Conservation (phyloP, 2,329 filamentous ascomycete genomes). For the Cladosporium sp. region DNA sequence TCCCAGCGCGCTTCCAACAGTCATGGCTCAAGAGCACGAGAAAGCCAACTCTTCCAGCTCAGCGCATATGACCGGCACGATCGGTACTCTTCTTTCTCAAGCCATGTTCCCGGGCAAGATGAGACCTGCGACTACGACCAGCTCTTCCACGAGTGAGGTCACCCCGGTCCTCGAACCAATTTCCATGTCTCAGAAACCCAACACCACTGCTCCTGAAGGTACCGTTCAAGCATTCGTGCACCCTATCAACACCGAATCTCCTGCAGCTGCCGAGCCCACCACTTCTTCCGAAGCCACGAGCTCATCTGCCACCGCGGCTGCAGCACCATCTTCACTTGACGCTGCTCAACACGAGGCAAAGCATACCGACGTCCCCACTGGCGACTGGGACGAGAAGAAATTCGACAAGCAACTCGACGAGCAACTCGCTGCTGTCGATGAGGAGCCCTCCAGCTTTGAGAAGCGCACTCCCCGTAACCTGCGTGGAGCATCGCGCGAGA, state of each 20-base stretch:
- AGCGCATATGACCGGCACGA: neutral
- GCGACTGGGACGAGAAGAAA: too few relatives aligned
- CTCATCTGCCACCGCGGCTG: too few relatives aligned
- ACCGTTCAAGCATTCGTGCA: conserved; percentile 5
- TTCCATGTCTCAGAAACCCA: neutral
- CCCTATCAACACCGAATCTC: neutral
- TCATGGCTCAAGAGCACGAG: neutral
- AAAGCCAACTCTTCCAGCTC: neutral
- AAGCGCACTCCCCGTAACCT: too few relatives aligned
- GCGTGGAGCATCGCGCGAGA: too few relatives aligned
- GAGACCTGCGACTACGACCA: neutral
- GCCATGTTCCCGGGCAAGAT: conserved; percentile 8
- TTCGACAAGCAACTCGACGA: too few relatives aligned
- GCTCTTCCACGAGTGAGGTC: neutral
- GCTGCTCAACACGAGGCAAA: too few relatives aligned
- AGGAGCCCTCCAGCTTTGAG: too few relatives aligned
- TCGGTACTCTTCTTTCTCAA: conserved; percentile 2
- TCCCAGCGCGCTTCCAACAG: neutral
- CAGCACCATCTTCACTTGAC: too few relatives aligned
- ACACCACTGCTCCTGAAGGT: conserved; percentile 2
- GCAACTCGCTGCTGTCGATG: too few relatives aligned
- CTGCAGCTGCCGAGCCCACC: neutral
- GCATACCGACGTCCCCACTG: too few relatives aligned
- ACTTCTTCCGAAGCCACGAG: neutral
- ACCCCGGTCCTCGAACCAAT: neutral